phyloP scores from a whole-genome alignment of 1,284 basidiomycete genomes.

The Inonotus obliquus region DNA sequence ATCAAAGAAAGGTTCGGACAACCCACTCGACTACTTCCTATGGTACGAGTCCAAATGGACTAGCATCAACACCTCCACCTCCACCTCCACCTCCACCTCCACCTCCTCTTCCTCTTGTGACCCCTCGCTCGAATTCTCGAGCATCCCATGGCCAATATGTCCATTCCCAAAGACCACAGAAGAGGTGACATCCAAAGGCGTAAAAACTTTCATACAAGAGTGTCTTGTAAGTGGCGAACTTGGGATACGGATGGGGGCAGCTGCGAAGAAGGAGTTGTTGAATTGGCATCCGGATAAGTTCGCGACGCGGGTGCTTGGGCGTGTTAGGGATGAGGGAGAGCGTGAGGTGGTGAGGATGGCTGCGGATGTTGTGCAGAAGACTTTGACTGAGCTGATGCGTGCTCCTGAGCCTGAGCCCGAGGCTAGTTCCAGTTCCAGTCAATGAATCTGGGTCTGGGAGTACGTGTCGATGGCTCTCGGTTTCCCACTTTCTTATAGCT shows the following conservation, averaged over 20 bases:
- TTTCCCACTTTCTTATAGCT: too few relatives aligned
- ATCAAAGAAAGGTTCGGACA: background rate
- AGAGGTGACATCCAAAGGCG: background rate
- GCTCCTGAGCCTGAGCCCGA: background rate
- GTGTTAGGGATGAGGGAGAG: background rate
- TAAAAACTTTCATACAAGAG: background rate
- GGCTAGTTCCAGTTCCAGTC: background rate
- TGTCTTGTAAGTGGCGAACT: background rate
- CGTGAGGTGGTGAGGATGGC: background rate
- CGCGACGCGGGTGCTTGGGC: constrained; percentile 5
- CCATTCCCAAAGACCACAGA: constrained; percentile 42
- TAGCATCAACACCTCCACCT: background rate
- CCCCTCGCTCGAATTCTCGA: constrained; percentile 50
- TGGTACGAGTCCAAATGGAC: background rate
- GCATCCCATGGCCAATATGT: constrained; percentile 66
- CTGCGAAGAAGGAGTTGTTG: constrained; percentile 56
- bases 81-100: background rate
- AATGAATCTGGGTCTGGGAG: background rate
- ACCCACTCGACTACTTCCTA: background rate
- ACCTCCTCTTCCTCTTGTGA: too few relatives aligned
- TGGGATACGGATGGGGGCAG: constrained; percentile 26
- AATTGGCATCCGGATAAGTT: constrained; percentile 79
- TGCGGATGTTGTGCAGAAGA: background rate
- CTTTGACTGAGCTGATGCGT: background rate
- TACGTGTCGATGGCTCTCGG: too few relatives aligned